phyloP scores from a whole-genome alignment of 345 rosid species.

The Heritiera littoralis region DNA sequence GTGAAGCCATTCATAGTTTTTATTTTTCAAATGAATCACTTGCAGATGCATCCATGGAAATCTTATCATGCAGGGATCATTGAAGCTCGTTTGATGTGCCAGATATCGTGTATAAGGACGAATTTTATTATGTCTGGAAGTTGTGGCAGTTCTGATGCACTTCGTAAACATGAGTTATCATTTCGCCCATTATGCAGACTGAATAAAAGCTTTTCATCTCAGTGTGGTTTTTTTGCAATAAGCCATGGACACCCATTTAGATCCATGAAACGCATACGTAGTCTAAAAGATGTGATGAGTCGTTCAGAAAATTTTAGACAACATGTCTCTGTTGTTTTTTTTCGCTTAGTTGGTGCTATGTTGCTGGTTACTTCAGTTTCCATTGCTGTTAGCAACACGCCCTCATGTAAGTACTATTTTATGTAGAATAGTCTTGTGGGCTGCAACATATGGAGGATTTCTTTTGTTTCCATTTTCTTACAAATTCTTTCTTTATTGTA shows the following conservation, averaged over 20 bases:
- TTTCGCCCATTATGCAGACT: slow-evolving; percentile 7
- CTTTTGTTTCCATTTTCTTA: slow-evolving; percentile 5
- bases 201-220: slow-evolving; percentile 22
- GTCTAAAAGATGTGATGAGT: slow-evolving; percentile 26
- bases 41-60: slow-evolving; percentile 45
- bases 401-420: slow-evolving; percentile 60
- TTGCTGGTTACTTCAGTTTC: slow-evolving; percentile 68
- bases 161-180: slow-evolving; percentile 13
- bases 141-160: slow-evolving; percentile 23
- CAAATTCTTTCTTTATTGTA: slow-evolving; percentile 19
- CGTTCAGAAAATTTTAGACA: slow-evolving; percentile 41
- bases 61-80: slow-evolving; percentile 25
- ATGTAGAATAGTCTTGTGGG: slow-evolving; percentile 13
- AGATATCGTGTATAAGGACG: slow-evolving; percentile 8
- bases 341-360: slow-evolving; percentile 44
- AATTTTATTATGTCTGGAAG: slow-evolving; percentile 17
- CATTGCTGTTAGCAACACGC: slow-evolving; percentile 43
- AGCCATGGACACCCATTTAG: slow-evolving; percentile 27
- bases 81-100: slow-evolving; percentile 38
- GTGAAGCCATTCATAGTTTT: not conserved
- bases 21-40: slow-evolving; percentile 1
- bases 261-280: slow-evolving; percentile 27
- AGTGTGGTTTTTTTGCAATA: slow-evolving; percentile 25
- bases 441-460: not conserved
- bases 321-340: slow-evolving; percentile 43